Evolutionary conservation across 768 basidiomycete genomes (phyloP).

Genomic region (Mycena rosella): DNA sequence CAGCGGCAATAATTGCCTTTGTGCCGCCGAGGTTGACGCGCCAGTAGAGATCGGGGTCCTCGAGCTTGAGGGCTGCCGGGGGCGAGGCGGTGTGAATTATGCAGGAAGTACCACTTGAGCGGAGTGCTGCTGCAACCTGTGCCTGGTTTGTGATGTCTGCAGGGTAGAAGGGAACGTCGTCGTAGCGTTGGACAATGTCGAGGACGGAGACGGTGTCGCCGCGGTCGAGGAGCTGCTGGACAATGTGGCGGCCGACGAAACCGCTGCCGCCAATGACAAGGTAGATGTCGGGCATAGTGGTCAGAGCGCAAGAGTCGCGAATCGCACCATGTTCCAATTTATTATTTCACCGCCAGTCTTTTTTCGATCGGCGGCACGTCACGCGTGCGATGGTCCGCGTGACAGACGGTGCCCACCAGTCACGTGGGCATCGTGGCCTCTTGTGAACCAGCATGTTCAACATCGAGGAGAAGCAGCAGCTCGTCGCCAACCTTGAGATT

Average conservation of each 20-base stretch:
- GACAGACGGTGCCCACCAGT: too few species aligned
- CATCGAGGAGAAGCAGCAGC: slow-evolving; percentile 79
- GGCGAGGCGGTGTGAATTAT: slow-evolving; percentile 97
- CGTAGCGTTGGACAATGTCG: slow-evolving; percentile 92
- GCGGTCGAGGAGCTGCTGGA: slow-evolving; percentile 83
- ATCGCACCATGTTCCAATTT: slow-evolving; percentile 1
- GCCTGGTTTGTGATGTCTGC: slow-evolving; percentile 89
- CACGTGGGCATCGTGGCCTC: too few species aligned
- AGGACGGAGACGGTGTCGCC: slow-evolving; percentile 88
- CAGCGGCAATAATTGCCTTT: slow-evolving; percentile 85
- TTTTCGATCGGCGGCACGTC: background rate
- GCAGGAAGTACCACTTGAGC: slow-evolving; percentile 86
- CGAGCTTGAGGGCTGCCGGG: slow-evolving; percentile 66
- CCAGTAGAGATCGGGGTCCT: slow-evolving; percentile 78
- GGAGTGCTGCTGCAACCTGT: slow-evolving; percentile 78
- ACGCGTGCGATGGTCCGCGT: too few species aligned
- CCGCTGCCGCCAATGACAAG: slow-evolving; percentile 96
- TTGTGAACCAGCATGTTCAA: too few species aligned
- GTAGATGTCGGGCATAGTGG: slow-evolving; percentile 68
- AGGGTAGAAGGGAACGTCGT: slow-evolving; percentile 88
- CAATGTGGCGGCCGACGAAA: slow-evolving; percentile 92
- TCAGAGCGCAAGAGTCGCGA: background rate
- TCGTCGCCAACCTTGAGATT: slow-evolving; percentile 82
- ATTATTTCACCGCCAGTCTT: too few species aligned
- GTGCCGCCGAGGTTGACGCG: slow-evolving; percentile 97